Evolutionary conservation across 192 early-diverging fungal genomes (phyloP), one percentile per base, ranked within the genome.

Genomic region (Backusella macrospora): DNA sequence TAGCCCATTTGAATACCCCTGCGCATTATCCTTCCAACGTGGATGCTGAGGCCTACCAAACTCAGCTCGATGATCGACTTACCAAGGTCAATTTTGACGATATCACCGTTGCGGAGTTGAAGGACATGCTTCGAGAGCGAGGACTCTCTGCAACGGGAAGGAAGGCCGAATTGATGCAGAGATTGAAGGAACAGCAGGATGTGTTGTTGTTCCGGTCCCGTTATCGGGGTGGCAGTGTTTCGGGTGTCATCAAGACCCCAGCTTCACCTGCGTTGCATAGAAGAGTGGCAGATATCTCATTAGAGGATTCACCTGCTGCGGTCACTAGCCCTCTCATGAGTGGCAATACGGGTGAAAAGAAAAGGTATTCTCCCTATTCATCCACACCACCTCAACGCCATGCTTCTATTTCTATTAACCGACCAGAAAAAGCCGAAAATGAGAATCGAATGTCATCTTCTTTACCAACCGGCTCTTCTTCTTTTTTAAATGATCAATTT

Each of bases 81-180:
- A 39, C 16, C 45, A 71, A 64, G 18, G 37, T 76, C 12, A 76
- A 76, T 40, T 76, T 76, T 48, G 75, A 76, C 37, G 75, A 76
- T 39, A 65, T 76, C 8, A 76, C 75, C 1, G 75, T 76, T 15
- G 68, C 75, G 5, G 75, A 76, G 45, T 62, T 76, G 14, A 76
- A 76, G 34, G 75, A 76, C 1, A 38, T 71, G 18, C 44, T 76
- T 10, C 43, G 75, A 16, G 75, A 70, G 15, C 40, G 62, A n/a
- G 45, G 45, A 1, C 40, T 76, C 4, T 49, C 68, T 2, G 69
- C 63, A 3, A 62, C 69, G 0, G 75, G 75, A 23, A 38, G 75
- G 18, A 76, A 76, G 37, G 75, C 75, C 10, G 75, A 76, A 21
- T 38, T 76, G 39, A 37, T 49, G 46, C 44, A n/a, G 15, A 55